Base-by-base conservation (phyloP, 2,329 filamentous ascomycete species). In the Coniella lustricola region DNA sequence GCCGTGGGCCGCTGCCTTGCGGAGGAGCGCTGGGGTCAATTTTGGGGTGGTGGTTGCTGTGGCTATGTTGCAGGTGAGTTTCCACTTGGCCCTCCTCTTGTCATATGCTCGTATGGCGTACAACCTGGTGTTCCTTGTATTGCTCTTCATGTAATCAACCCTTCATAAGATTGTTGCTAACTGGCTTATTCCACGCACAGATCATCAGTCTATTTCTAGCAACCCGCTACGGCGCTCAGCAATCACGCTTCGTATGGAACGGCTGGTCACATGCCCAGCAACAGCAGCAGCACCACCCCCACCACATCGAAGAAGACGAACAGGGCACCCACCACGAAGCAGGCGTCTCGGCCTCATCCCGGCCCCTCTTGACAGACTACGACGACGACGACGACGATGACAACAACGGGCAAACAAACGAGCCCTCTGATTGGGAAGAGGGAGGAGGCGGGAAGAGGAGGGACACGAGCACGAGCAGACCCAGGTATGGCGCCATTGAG, bases 1-100 rank as follows among this genome's bases (percentile, higher is more conserved):
- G 1, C 69, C 72, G 0, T 87, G 82, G 83, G 72, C 68, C n/a
- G 64, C 61, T 21, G 69, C 74, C 37, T 70, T 83, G 62, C 72
- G 74, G 59, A 67, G 64, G 5, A 71, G 72, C 22, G 74, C 79
- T 0, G 75, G 76, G 0, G 57, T 81, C 17, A 68, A 82, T 34
- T 69, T 86, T 42, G 69, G 66, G 0, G 72, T 83, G 21, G 74
- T 75, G 1, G 37, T 80, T 0, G 62, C 67, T 0, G 73, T 79
- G 4, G 79, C 75, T 4, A 40, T 79, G 4, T 66, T 82, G 48
- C 78, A 84, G 71, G 79, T 81, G 1, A 29, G 29, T 1, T 22
- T 22, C 1, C 8, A 4, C 7, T 20, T n/a, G n/a, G n/a, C n/a
- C n/a, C n/a, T n/a, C n/a, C n/a, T n/a, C n/a, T n/a, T n/a, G n/a